phyloP scores from a whole-genome alignment of 345 rosid species.

The Kernera saxatilis region DNA sequence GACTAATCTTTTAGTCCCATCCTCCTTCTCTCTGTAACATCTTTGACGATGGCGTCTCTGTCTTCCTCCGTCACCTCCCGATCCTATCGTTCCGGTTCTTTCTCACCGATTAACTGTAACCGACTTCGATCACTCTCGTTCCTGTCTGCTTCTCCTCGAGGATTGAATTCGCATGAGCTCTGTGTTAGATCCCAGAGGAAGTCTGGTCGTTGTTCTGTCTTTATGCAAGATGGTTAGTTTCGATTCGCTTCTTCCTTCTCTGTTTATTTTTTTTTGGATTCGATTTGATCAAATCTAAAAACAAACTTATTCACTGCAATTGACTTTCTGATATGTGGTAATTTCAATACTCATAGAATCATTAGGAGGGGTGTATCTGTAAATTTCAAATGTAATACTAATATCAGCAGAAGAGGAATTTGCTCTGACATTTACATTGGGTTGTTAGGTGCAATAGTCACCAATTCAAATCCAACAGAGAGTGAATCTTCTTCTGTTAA shows the following conservation, averaged over 20 bases:
- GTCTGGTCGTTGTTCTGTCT: slow-evolving; percentile 32
- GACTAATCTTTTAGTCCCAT: neutral
- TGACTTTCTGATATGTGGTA: neutral
- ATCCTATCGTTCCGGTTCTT: slow-evolving; percentile 30
- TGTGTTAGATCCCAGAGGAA: slow-evolving; percentile 38
- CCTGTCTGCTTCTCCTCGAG: slow-evolving; percentile 27
- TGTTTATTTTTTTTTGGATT: neutral
- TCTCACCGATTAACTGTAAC: slow-evolving; percentile 22
- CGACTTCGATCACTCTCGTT: slow-evolving; percentile 36
- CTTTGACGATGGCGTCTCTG: slow-evolving; percentile 49
- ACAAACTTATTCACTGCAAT: neutral
- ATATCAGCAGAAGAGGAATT: neutral
- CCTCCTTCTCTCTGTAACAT: neutral
- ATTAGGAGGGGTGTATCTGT: neutral
- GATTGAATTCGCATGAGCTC: slow-evolving; percentile 31
- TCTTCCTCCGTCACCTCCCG: slow-evolving; percentile 47
- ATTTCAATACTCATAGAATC: neutral
- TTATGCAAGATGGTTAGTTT: slow-evolving; percentile 53
- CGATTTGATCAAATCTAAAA: neutral
- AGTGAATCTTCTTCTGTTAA: slow-evolving; percentile 38
- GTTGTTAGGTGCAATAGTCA: slow-evolving; percentile 55
- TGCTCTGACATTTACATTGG: neutral
- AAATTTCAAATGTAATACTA: neutral
- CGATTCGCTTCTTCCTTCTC: neutral
- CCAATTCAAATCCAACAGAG: slow-evolving; percentile 34